Percentiles rank a stretch among this genome's conserved stretches.
phyloP scores from a whole-genome alignment of 108 stramenopile genomes.

The Nitzschia inconspicua region DNA sequence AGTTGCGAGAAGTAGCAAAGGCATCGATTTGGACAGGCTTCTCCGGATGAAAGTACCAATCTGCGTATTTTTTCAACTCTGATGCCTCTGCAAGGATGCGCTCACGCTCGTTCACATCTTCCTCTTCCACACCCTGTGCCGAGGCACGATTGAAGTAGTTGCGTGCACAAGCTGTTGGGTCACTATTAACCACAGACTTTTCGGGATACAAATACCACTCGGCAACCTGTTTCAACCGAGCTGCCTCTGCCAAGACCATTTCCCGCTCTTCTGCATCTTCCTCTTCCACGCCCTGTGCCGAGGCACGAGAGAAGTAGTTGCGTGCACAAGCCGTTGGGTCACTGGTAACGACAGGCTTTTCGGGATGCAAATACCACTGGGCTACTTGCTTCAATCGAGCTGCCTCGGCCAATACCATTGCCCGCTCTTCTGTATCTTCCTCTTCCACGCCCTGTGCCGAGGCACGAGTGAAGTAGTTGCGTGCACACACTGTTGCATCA shows the following conservation, averaged over 20 bases:
- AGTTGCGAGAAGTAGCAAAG: constrained; percentile 48
- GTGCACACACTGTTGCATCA: constrained; percentile 34
- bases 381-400: constrained; percentile 52
- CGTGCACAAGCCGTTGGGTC: constrained; percentile 42
- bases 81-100: constrained; percentile 47
- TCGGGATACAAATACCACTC: constrained; percentile 61
- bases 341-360: constrained; percentile 36
- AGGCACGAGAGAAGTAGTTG: constrained; percentile 68
- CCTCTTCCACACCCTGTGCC: constrained; percentile 49
- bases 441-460: constrained; percentile 31
- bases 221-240: constrained; percentile 52
- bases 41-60: constrained; percentile 63
- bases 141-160: constrained; percentile 68
- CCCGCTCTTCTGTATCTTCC: constrained; percentile 60
- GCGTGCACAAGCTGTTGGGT: constrained; percentile 42
- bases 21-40: constrained; percentile 29
- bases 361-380: constrained; percentile 56
- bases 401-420: constrained; percentile 48
- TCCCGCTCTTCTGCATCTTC: constrained; percentile 41
- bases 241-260: constrained; percentile 38
- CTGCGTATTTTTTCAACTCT: constrained; percentile 45
- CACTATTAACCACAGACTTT: constrained; percentile 24
- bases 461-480: constrained; percentile 58
- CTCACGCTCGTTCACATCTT: constrained; percentile 52
- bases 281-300: constrained; percentile 50